Evolutionary conservation across 2,329 filamentous ascomycete species (phyloP), one percentile per base, ranked within the genome.

Genomic region (Alternaria tenuissima): DNA sequence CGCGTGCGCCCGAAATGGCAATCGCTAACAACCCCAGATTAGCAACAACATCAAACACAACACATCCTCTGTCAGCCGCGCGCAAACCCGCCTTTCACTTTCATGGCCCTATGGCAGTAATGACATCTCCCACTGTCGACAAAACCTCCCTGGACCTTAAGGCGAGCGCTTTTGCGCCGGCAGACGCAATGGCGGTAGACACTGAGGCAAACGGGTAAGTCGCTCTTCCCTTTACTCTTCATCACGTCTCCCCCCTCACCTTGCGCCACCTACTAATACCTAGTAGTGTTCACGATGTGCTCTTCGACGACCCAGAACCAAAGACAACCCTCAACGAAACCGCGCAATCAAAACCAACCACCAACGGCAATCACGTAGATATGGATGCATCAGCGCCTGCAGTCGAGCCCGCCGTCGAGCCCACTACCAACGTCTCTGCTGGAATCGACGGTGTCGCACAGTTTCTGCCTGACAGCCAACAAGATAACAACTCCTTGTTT

Each of bases 181-280:
- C 79, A 71, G 81, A 83, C 70, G 81, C 80, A 68, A 85, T 85
- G 82, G 81, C 83, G 60, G 79, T 86, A 58, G 81, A 86, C 70
- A 76, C 79, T 62, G 81, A 84, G 44, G 79, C 85, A 70, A 87
- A 88, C 74, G 86, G 86, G 87, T 89, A 81, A 85, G 87, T 86
- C 56, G 43, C 73, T 74, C 66, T 71, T 70, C 59, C 62, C 63
- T 60, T 41, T 34, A 41, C 48, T n/a, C 34, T 22, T 59, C 56
- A 34, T 39, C 38, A 52, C 59, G 53, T 64, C 44, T 48, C 55
- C 53, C 44, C 63, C 61, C 60, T 66, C 46, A 60, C 62, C 51
- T 59, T 48, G 42, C 48, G 34, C 24, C 3, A 34, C 39, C 22
- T 66, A 62, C 62, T 76, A 62, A 69, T 59, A 8, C 14, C 43